A percentile compares a stretch with the other conserved stretches of the same genome.
phyloP scores from a whole-genome alignment of 192 early-diverging fungal genomes.

The Chytriomyces hyalinus region DNA sequence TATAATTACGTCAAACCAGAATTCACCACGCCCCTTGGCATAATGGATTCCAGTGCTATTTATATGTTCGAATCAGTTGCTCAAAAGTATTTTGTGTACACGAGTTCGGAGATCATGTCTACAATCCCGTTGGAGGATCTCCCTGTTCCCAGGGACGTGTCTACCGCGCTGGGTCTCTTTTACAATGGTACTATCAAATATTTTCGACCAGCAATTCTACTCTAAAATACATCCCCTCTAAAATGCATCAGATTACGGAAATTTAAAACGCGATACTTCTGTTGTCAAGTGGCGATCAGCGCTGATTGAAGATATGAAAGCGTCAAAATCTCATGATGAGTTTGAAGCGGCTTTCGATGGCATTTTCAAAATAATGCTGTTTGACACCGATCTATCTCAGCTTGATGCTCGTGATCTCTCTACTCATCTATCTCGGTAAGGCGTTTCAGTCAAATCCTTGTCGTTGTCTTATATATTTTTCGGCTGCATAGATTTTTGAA shows the following conservation, averaged over 20 bases:
- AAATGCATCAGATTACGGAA: too few species aligned
- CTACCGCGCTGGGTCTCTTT: background rate
- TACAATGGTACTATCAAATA: background rate
- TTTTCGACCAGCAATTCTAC: background rate
- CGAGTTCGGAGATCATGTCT: slow-evolving; percentile 6
- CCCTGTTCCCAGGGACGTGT: background rate
- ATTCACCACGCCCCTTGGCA: slow-evolving; percentile 3
- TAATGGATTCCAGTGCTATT: slow-evolving; percentile 6
- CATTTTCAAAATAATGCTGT: slow-evolving; percentile 26
- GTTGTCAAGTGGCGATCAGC: too few species aligned
- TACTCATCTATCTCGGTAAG: background rate
- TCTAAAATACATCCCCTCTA: too few species aligned
- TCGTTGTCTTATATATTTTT: too few species aligned
- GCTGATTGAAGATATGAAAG: background rate
- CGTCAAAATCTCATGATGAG: slow-evolving; percentile 33
- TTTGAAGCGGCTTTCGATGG: slow-evolving; percentile 37
- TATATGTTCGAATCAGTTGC: slow-evolving; percentile 15
- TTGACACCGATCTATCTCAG: slow-evolving; percentile 13
- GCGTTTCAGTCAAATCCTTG: background rate
- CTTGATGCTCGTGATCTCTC: background rate
- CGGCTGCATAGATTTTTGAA: slow-evolving; percentile 30
- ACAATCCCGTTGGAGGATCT: slow-evolving; percentile 1
- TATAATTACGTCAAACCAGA: background rate
- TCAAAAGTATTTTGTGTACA: slow-evolving; percentile 27
- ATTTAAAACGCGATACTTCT: too few species aligned